Evolutionary conservation across 2,329 filamentous ascomycete species (phyloP), one percentile per base, ranked within the genome.

Genomic region (Ophiocordyceps robertsii): DNA sequence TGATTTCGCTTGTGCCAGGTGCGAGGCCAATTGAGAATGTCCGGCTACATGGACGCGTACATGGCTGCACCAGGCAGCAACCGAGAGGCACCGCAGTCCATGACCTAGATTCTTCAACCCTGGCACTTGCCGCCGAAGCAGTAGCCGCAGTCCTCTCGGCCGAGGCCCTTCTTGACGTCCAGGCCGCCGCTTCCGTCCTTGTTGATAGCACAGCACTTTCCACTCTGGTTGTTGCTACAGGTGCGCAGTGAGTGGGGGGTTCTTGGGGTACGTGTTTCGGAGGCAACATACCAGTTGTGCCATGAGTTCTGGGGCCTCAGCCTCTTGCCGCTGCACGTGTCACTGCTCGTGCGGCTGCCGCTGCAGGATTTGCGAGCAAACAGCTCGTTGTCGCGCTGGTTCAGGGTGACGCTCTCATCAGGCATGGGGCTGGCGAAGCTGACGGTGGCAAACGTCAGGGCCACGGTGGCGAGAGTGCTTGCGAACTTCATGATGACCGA

Each of bases 171-270:
- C n/a, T 8, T 33, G n/a, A 17, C 38, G n/a, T 43, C 42, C 11
- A 43, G 3, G 14, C 31, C 42, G 11, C 37, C 42, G 11, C 13
- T 30, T 6, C 42, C 42, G 30, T 43, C 42, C 31, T 29, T 36
- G 21, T 40, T 43, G 24, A 37, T 39, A 11, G 42, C 31, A 24
- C 42, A 43, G 37, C 42, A 43, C 14, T 40, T 43, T 9, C 42
- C 42, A n/a, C 16, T 13, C 4, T n/a, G 6, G 16, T 31, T 37
- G 11, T 43, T 43, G 31, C 42, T 43, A 19, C 35, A 9, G 6
- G 8, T 7, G 8, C 14, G 5, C 8, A 17, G 8, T 10, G 33
- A 36, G 33, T 19, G 16, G 33, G 33, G 19, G 33, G 8, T 6
- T 32, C 7, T 8, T 13, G 31, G 31, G 8, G 6, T 11, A 11